phyloP scores from a whole-genome alignment of 2,329 filamentous ascomycete species.

The Neobulgaria alba region DNA sequence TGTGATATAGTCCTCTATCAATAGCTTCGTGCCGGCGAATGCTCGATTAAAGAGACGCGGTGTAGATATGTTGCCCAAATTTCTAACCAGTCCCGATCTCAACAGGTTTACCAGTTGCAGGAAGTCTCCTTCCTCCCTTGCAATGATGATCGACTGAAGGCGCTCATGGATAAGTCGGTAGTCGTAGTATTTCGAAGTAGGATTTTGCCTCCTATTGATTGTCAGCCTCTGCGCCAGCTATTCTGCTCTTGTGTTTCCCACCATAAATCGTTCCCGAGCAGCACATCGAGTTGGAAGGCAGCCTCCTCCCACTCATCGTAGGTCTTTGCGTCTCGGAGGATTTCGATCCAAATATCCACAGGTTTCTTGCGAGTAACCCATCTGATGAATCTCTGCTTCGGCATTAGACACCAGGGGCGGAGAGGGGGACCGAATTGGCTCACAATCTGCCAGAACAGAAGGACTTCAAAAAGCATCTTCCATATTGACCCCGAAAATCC shows the following conservation, averaged over 20 bases:
- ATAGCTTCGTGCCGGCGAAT: slow-evolving; percentile 78
- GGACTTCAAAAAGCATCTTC: slow-evolving; percentile 38
- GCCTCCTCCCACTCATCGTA: slow-evolving; percentile 84
- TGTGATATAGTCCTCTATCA: slow-evolving; percentile 86
- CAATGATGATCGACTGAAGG: slow-evolving; percentile 59
- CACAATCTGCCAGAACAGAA: slow-evolving; percentile 19
- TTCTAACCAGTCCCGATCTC: slow-evolving; percentile 70
- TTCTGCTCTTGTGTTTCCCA: slow-evolving; percentile 27
- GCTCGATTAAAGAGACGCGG: slow-evolving; percentile 75
- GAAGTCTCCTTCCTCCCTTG: slow-evolving; percentile 63
- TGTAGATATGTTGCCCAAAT: slow-evolving; percentile 83
- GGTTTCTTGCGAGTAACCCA: slow-evolving; percentile 61
- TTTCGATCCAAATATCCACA: slow-evolving; percentile 56
- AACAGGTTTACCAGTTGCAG: slow-evolving; percentile 70
- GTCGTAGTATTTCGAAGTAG: slow-evolving; percentile 75
- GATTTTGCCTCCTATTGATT: slow-evolving; percentile 63
- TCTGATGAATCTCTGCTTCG: slow-evolving; percentile 51
- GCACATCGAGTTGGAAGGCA: slow-evolving; percentile 74
- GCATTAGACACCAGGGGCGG: slow-evolving; percentile 3
- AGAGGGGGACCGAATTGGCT: slow-evolving; percentile 1
- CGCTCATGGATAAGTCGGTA: slow-evolving; percentile 75
- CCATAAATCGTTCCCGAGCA: slow-evolving; percentile 76
- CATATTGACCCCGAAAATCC: slow-evolving; percentile 36
- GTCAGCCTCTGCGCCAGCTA: not conserved
- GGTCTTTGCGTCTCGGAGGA: slow-evolving; percentile 54